Base-by-base conservation (phyloP, 2,329 filamentous ascomycete species). In the Aspergillus fumigatiaffinis region DNA sequence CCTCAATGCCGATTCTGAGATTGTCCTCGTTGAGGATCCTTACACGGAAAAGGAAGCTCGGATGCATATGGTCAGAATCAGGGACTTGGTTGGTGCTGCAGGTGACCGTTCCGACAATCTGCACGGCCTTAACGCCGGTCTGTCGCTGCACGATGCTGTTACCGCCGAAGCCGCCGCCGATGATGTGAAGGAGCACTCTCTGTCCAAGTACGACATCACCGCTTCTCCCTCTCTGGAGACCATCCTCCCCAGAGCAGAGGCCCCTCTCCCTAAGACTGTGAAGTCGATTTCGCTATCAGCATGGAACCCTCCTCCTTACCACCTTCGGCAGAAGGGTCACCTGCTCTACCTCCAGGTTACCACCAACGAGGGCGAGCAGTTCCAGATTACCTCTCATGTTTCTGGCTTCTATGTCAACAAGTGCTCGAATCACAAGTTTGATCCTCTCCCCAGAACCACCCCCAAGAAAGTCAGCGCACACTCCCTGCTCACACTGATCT, bases 1-100 rank as follows among this genome's bases (percentile, higher is more conserved):
- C 56, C 84, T 99, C 55, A 84, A 85, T 53, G 77, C 88, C 35
- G 87, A 92, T 61, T 89, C 92, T 38, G 89, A 92, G 68, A 83
- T 97, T 57, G 84, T 83, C 54, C 79, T 99, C 66, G 86, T 97
- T 54, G 89, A 97, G 77, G 94, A 99, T 71, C 91, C 95, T 49
- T 99, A 99, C 76, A 99, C 91, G 47, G 94, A 99, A 79, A 97
- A 96, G 79, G 94, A 99, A 78, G 93, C 94, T 29, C 88, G 95
- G 63, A 89, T 99, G 81, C 94, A 99, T 76, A 80, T 97, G 63
- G 86, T 99, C 53, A 85, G 94, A 64, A 88, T 96, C 60, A 85
- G 94, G 62, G 94, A 99, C 72, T 83, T 99, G 63, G 92, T 99
- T 66, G 94, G 94, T 51, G 93, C 93, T 66, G 87, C 93, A 46